Evolutionary conservation across 257 asterid genomes (phyloP).

Genomic region (Penstemon davidsonii): DNA sequence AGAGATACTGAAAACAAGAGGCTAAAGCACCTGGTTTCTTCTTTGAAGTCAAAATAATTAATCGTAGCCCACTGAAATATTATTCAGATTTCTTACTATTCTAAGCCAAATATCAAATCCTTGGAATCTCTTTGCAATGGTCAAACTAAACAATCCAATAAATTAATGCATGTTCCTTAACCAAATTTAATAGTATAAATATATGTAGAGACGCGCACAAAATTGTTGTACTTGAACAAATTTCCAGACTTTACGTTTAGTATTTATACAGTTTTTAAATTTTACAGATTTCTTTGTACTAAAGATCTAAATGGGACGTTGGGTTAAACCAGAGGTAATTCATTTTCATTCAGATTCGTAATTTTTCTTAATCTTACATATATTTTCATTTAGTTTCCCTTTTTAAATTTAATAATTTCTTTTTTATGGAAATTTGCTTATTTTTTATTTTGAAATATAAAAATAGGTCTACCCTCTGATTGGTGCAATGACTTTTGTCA

Average conservation of each 20-base stretch:
- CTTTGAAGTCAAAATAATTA: slow-evolving; percentile 24
- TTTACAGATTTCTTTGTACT: neutral
- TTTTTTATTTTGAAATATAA: neutral
- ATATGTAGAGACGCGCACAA: neutral
- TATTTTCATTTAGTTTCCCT: no score
- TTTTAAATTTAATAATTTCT: no score
- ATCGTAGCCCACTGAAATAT: slow-evolving; percentile 44
- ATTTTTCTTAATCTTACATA: no score
- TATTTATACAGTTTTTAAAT: neutral
- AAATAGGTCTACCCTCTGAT: slow-evolving; percentile 68
- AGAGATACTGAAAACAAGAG: slow-evolving; percentile 26
- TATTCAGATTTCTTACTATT: neutral
- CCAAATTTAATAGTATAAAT: slow-evolving; percentile 33
- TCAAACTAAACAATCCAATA: slow-evolving; percentile 5
- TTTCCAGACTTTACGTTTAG: neutral
- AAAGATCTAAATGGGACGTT: slow-evolving; percentile 58
- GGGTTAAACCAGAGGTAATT: slow-evolving; percentile 82
- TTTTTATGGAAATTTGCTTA: neutral
- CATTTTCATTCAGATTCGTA: no score
- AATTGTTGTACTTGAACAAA: neutral
- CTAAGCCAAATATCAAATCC: slow-evolving; percentile 5
- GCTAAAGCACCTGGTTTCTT: slow-evolving; percentile 47
- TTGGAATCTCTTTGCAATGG: slow-evolving; percentile 24
- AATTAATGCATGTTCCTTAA: neutral
- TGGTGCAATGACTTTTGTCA: slow-evolving; percentile 80